phyloP scores from a whole-genome alignment of 176 grass and related monocot genomes.

The Microstegium vimineum region DNA sequence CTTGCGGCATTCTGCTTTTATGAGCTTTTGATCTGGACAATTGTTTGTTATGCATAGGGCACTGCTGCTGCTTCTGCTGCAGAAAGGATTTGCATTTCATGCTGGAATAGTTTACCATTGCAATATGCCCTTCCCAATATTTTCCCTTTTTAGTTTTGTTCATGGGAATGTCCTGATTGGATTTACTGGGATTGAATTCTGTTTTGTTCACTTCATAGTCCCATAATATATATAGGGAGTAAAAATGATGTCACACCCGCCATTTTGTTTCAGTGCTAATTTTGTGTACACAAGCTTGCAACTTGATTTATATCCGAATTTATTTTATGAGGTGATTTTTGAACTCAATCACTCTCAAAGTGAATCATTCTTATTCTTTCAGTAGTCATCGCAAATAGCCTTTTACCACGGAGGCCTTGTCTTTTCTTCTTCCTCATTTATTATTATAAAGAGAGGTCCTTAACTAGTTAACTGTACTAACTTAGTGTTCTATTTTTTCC shows the following conservation, averaged over 20 bases:
- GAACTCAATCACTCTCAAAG: neutral
- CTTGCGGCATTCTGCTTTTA: neutral
- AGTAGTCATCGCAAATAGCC: slow-evolving; percentile 1
- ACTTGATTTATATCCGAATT: neutral
- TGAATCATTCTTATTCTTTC: neutral
- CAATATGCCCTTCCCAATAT: neutral
- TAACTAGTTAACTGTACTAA: slow-evolving; percentile 22
- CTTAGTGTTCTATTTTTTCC: slow-evolving; percentile 23
- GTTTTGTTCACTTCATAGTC: neutral
- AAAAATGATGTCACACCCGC: neutral
- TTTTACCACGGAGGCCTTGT: neutral
- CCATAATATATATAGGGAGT: neutral
- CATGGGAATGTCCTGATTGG: neutral
- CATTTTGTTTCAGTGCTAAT: neutral
- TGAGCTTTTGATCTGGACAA: neutral
- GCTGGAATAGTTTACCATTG: neutral
- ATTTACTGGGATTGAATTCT: neutral
- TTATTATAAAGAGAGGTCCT: neutral
- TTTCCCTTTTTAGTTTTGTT: neutral
- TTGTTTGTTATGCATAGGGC: neutral
- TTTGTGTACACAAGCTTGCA: neutral
- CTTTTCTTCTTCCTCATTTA: neutral
- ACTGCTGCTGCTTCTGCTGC: neutral
- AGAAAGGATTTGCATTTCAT: neutral
- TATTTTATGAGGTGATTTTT: neutral